These are phyloP conservation scores for Hericium rajendrae DNA, from an alignment of 768 basidiomycete species.

Conservation along the genomic window DNA sequence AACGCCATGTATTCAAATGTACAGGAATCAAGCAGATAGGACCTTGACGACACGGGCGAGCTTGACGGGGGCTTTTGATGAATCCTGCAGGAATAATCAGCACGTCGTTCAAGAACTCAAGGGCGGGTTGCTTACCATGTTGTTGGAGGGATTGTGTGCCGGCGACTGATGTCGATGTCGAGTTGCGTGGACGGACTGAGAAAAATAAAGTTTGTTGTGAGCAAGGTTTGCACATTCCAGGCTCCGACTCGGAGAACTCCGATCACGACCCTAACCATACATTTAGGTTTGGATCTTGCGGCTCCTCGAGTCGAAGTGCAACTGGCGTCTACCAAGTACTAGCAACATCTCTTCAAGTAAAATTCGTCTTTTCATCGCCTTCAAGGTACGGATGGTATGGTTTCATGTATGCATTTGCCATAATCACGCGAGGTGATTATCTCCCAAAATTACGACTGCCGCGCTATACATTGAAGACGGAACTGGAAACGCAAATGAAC, in stretches of 20 bases:
- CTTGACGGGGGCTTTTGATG: conserved; percentile 89
- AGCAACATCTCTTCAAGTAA: no score
- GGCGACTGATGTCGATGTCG: conserved; percentile 19
- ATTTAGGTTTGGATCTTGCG: no score
- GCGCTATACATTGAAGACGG: no score
- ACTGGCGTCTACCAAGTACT: no score
- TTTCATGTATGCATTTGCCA: no score
- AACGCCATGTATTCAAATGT: background rate
- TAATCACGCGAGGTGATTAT: no score
- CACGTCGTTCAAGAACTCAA: background rate
- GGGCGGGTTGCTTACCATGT: conserved; percentile 19
- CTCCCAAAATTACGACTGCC: no score
- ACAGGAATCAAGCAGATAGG: conserved; percentile 2
- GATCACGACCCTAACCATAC: background rate
- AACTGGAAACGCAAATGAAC: no score
- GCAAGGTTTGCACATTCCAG: conserved; percentile 4
- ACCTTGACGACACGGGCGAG: conserved; percentile 98
- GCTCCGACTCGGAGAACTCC: conserved; percentile 16
- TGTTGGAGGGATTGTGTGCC: conserved; percentile 13
- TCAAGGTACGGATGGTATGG: no score
- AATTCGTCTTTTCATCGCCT: no score
- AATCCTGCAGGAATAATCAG: conserved; percentile 43
- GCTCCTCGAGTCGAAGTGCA: no score
- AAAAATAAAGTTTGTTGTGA: conserved; percentile 22
- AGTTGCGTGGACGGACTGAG: conserved; percentile 16